Evolutionary conservation across 805 yeast genomes (phyloP).

Genomic region (Candida chilensis): DNA sequence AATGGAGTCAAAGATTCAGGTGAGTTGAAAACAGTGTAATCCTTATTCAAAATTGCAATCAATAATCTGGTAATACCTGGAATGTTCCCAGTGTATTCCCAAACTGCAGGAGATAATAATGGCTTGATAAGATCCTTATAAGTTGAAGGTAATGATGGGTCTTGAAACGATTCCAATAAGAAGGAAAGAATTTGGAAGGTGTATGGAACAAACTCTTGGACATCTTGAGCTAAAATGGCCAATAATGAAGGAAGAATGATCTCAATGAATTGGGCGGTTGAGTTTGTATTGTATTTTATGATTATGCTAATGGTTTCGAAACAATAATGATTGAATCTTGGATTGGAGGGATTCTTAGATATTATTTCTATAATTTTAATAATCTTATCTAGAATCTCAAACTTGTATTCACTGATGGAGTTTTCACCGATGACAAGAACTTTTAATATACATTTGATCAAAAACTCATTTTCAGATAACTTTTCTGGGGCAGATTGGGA

Average conservation of each 20-base stretch:
- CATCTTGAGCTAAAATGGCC: slow-evolving; percentile 66
- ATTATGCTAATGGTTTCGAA: slow-evolving; percentile 84
- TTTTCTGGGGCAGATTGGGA: slow-evolving; percentile 69
- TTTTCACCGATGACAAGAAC: slow-evolving; percentile 68
- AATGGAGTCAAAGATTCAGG: slow-evolving; percentile 57
- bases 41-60: slow-evolving; percentile 50
- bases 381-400: slow-evolving; percentile 52
- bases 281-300: slow-evolving; percentile 37
- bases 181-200: slow-evolving; percentile 84
- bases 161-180: slow-evolving; percentile 50
- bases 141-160: slow-evolving; percentile 52
- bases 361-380: slow-evolving; percentile 62
- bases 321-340: slow-evolving; percentile 81
- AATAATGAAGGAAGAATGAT: slow-evolving; percentile 61
- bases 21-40: slow-evolving; percentile 26
- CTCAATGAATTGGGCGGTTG: slow-evolving; percentile 31
- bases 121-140: slow-evolving; percentile 70
- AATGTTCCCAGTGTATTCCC: slow-evolving; percentile 90
- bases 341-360: slow-evolving; percentile 89
- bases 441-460: slow-evolving; percentile 85
- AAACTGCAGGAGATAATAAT: slow-evolving; percentile 76
- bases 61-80: slow-evolving; percentile 87
- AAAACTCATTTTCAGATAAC: slow-evolving; percentile 88
- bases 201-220: slow-evolving; percentile 92
- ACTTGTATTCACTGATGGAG: slow-evolving; percentile 34